Base-by-base conservation (phyloP, 371 early-diverging fungal genomes). In the Antonospora locustae region DNA sequence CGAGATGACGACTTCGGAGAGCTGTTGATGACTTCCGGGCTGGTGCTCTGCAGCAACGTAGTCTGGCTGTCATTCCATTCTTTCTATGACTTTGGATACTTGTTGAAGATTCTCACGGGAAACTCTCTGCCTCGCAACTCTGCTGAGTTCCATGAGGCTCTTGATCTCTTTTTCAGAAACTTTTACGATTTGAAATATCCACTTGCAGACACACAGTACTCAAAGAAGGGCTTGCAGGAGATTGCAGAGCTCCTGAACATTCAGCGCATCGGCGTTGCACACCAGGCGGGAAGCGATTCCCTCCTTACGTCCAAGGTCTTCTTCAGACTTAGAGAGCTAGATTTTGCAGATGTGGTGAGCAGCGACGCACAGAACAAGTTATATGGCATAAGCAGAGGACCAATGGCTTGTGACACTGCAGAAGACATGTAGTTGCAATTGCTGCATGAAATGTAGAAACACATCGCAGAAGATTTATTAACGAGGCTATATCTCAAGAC, bases 241-340 rank as follows among this genome's bases (percentile, higher is more conserved):
- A 82, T 98, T 43, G 92, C 96, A 1, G 90, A 91, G 71, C 90
- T 89, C 58, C 66, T 98, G 54, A 59, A 48, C 79, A 82, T 88
- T 51, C 68, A 81, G 48, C 78, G 99, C 41, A 82, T 90, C 45
- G 99, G 99, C 4, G 83, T 87, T 27, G 92, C 92, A 77, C 99
- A 98, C 75, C 99, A 98, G 73, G 99, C 99, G 25, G 99, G 99
- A 12, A 88, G 88, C 67, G 99, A 98, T 76, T 85, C 89, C 60
- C 75, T 94, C 45, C 70, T 96, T 57, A 98, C 99, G 4, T 82
- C 84, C 22, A 79, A 84, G 45, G 85, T 88, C 7, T 98, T 96
- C 64, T 95, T 94, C 75, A 85, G 87, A 66, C 84, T 95, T 82
- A 81, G 86, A 50, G 82, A 86, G 70, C 82, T 82, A 60, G 85